These are phyloP conservation scores for Mrakia hoshinonis DNA, from an alignment of 768 basidiomycete genomes.

Conservation along the genomic window DNA sequence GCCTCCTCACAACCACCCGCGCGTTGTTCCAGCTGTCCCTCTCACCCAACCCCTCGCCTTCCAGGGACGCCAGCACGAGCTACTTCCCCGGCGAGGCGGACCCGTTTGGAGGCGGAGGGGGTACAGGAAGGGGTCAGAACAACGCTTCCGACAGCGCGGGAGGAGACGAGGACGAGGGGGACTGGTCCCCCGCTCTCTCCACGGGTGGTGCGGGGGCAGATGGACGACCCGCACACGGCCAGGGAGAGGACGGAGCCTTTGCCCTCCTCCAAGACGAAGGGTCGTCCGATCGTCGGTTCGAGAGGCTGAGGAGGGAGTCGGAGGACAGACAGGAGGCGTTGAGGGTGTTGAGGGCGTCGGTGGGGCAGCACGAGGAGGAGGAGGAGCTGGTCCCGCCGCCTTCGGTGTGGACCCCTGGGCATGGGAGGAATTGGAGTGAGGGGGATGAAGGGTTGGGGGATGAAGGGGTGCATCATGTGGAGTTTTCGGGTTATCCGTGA, in stretches of 20 bases:
- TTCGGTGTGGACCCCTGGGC: background rate
- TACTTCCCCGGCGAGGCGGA: background rate
- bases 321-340: background rate
- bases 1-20: background rate
- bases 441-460: background rate
- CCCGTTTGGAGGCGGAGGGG: too few relatives aligned
- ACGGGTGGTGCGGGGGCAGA: background rate
- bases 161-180: background rate
- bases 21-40: background rate
- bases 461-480: background rate
- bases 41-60: conserved; percentile 2
- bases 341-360: background rate
- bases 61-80: background rate
- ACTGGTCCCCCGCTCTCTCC: conserved; percentile 5
- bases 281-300: background rate
- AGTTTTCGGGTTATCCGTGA: conserved; percentile 4
- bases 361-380: background rate
- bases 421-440: background rate
- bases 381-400: background rate
- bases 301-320: background rate
- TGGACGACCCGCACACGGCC: too few relatives aligned
- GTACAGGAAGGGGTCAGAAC: too few relatives aligned
- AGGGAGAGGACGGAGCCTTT: background rate
- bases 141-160: background rate
- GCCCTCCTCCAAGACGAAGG: background rate